Conservation (phyloP, 768 basidiomycete species). For the Dioszegia crocea region DNA sequence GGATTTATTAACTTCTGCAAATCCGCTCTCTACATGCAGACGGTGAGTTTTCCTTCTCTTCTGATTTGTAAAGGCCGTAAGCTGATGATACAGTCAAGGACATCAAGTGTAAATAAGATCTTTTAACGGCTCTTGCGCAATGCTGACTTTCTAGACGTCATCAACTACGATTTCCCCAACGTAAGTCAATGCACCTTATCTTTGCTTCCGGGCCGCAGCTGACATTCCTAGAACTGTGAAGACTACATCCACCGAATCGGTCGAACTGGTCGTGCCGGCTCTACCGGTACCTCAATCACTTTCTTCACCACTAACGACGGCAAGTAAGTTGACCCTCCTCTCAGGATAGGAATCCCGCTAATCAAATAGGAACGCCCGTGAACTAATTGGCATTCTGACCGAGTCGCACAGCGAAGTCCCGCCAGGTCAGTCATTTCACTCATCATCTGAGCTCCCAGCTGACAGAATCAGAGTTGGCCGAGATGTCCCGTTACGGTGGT, state of each 20-base stretch:
- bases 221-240: conserved; percentile 77
- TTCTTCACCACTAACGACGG: conserved; percentile 97
- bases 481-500: conserved; percentile 84
- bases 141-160: conserved; percentile 13
- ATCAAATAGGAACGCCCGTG: conserved; percentile 59
- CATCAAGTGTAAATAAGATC: conserved; percentile 16
- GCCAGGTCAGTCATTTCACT: conserved; percentile 46
- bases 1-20: conserved; percentile 7
- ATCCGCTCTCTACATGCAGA: conserved; percentile 6
- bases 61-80: not conserved
- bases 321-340: conserved; percentile 55
- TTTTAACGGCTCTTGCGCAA: too few species aligned
- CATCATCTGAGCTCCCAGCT: not conserved
- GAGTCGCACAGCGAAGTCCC: conserved; percentile 75
- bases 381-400: conserved; percentile 72
- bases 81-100: conserved; percentile 20
- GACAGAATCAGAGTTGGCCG: conserved; percentile 63
- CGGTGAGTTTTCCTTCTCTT: conserved; percentile 7
- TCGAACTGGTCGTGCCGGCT: conserved; percentile 76
- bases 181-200: conserved; percentile 1
- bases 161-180: conserved; percentile 85
- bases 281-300: conserved; percentile 75
- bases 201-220: too few species aligned
- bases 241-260: conserved; percentile 96
- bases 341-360: not conserved